Percentiles rank a stretch among this genome's conserved stretches.
Conservation (phyloP, 2,329 filamentous ascomycete genomes). For the Mycosphaerella sp. region DNA sequence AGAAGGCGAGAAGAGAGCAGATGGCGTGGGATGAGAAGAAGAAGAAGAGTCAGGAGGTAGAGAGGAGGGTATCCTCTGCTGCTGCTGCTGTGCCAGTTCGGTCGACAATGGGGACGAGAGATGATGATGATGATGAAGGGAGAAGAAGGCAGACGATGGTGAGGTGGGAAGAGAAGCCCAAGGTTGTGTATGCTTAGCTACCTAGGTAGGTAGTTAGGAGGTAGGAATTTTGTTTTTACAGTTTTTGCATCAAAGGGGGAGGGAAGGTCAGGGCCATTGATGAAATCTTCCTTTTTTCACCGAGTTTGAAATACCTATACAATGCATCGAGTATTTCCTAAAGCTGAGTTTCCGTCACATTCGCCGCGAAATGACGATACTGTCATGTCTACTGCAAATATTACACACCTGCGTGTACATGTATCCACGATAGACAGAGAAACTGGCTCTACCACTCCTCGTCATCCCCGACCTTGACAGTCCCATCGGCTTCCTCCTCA, state of each 20-base stretch:
- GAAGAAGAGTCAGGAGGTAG: too few relatives aligned
- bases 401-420: too few relatives aligned
- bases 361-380: too few relatives aligned
- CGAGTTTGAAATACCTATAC: too few relatives aligned
- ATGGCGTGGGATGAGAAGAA: conserved; percentile 7
- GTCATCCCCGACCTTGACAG: neutral
- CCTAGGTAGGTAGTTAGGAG: neutral
- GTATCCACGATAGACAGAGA: too few relatives aligned
- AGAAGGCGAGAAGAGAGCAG: conserved; percentile 5
- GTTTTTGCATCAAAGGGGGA: too few relatives aligned
- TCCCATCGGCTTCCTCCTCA: conserved; percentile 23
- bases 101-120: neutral
- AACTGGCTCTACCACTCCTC: conserved; percentile 1
- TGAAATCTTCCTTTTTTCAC: too few relatives aligned
- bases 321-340: too few relatives aligned
- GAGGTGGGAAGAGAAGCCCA: conserved; percentile 6
- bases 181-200: conserved; percentile 1
- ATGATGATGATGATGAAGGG: neutral
- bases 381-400: too few relatives aligned
- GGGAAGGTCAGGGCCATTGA: too few relatives aligned
- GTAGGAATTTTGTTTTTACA: too few relatives aligned
- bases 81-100: neutral
- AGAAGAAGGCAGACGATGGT: neutral
- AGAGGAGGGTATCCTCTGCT: neutral
- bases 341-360: too few relatives aligned